Evolutionary conservation across 345 rosid species (phyloP), one percentile per base, ranked within the genome.

Genomic region (Salix udensis): DNA sequence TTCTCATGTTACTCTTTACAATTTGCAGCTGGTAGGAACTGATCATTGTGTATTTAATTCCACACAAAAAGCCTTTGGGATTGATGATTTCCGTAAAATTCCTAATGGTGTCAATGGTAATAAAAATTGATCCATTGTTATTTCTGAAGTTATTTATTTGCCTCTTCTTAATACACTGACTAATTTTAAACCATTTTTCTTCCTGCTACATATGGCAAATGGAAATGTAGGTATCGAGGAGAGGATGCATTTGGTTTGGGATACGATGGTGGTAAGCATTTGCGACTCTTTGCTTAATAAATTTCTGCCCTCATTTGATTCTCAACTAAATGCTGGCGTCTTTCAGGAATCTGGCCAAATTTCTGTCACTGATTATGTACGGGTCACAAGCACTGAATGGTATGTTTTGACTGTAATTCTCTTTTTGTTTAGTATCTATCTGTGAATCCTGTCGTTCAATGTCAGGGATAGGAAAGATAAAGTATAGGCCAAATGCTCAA

Each of bases 241-340:
- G 87, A 92, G 99, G 86, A 96, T 96, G 98, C 99, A 96, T 83
- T 86, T 96, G 77, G 84, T 91, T 71, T 96, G 98, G 98, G 95
- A 93, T 80, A 87, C 91, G 0, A 88, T 96, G 97, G 99, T 96
- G 97, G 97, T 96, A 88, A 84, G 98, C 74, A 72, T 31, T 71
- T 66, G 1, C 68, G 39, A 18, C 24, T 52, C 34, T 67, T 36
- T 66, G 37, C 76, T 65, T 50, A 31, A 65, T 40, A 65, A 62
- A 28, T 50, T 30, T 72, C 34, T 37, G 13, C 60, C 65, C 62
- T 9, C 62, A 9, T 53, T 19, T 58, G 62, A 12, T 58, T 58
- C 28, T 68, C 30, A 44, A 50, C 77, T 58, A 60, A 58, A 80
- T 67, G 14, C 58, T 50, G 18, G 31, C 58, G 11, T 70, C 69